phyloP scores from a whole-genome alignment of 2,329 filamentous ascomycete species.

The Plectosphaerella sp. region DNA sequence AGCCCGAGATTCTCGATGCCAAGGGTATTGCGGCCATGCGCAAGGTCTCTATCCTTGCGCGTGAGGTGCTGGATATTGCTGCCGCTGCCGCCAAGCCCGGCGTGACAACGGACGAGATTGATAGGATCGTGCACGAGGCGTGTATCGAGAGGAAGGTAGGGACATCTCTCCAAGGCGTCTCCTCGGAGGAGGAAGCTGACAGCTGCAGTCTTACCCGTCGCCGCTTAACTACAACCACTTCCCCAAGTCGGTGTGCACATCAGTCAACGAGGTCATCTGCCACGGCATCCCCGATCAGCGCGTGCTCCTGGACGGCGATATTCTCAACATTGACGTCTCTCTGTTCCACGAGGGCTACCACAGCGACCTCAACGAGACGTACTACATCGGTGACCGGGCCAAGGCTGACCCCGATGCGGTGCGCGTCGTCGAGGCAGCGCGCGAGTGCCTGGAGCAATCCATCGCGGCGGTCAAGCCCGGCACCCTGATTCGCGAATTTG shows the following conservation, averaged over 20 bases:
- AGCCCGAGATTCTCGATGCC: conserved; percentile 76
- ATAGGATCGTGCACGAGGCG: conserved; percentile 91
- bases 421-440: conserved; percentile 82
- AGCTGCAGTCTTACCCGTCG: conserved; percentile 80
- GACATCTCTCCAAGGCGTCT: conserved; percentile 2
- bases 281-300: conserved; percentile 96
- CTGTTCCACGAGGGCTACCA: conserved; percentile 94
- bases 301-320: conserved; percentile 84
- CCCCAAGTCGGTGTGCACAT: conserved; percentile 97
- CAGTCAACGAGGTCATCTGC: conserved; percentile 95
- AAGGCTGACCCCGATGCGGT: conserved; percentile 80
- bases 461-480: conserved; percentile 93
- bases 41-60: conserved; percentile 79
- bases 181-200: conserved; percentile 4
- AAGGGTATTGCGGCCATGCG: conserved; percentile 85
- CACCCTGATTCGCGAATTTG: conserved; percentile 86
- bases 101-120: conserved; percentile 91
- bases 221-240: conserved; percentile 94
- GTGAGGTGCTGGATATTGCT: conserved; percentile 91
- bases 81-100: conserved; percentile 82
- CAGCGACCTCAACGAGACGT: conserved; percentile 96
- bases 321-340: conserved; percentile 94
- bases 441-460: conserved; percentile 84
- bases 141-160: conserved; percentile 88
- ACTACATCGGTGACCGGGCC: conserved; percentile 91